Conservation (phyloP, 345 rosid species). For the Barbarea vulgaris region DNA sequence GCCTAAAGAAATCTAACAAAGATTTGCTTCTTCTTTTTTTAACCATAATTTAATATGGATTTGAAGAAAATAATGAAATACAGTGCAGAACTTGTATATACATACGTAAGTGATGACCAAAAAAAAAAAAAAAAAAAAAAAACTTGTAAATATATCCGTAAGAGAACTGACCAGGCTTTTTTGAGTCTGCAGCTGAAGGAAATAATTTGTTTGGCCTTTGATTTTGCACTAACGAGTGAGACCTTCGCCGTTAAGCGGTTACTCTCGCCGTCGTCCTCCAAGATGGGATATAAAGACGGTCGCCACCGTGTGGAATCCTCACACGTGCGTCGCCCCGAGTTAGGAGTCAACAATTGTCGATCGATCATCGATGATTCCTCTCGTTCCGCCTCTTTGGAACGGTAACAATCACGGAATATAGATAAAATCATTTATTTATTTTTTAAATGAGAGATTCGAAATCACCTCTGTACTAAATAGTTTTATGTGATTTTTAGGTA, state of each 20-base stretch:
- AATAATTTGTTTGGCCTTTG: conserved; percentile 6
- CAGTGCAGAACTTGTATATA: neutral
- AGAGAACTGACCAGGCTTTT: conserved; percentile 23
- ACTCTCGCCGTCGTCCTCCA: conserved; percentile 16
- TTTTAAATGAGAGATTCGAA: neutral
- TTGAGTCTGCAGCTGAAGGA: conserved; percentile 14
- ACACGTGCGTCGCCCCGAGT: neutral
- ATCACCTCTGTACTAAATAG: neutral
- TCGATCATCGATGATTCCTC: conserved; percentile 3
- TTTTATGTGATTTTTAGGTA: neutral
- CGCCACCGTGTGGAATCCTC: conserved; percentile 28
- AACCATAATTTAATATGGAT: neutral
- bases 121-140: too few relatives aligned
- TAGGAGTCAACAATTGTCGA: neutral
- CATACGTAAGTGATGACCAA: too few relatives aligned
- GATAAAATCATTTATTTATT: conserved; percentile 30
- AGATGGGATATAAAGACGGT: conserved; percentile 36
- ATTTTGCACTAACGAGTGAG: neutral
- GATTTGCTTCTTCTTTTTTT: neutral
- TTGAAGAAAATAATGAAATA: neutral
- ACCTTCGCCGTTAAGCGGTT: neutral
- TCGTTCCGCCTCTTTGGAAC: neutral
- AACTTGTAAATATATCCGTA: too few relatives aligned
- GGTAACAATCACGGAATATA: conserved; percentile 21
- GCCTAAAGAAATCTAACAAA: neutral